Evolutionary conservation across 1,139 yeast genomes (phyloP).

Genomic region (Komagataea norvegica): DNA sequence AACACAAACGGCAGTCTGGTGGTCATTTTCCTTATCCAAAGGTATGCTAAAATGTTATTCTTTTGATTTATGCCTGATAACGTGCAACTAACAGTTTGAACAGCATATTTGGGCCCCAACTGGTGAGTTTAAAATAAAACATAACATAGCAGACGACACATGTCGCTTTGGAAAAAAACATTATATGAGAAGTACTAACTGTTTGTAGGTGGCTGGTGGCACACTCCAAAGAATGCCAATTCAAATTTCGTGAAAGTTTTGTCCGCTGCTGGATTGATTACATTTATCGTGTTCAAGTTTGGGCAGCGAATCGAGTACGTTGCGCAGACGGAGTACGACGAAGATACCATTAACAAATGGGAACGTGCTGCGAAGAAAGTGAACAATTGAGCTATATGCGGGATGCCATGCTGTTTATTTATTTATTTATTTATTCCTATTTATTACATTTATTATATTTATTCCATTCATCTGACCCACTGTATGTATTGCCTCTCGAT

Average conservation of each 20-base stretch:
- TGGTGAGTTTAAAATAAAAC: constrained; percentile 14
- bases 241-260: constrained; percentile 17
- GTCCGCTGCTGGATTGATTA: constrained; percentile 13
- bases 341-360: constrained; percentile 20
- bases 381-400: not conserved
- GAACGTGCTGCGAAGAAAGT: constrained; percentile 21
- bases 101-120: constrained; percentile 27
- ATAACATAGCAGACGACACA: not conserved
- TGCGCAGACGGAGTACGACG: constrained; percentile 19
- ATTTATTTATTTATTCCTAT: constrained; percentile 13
- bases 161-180: too few relatives aligned
- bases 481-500: too few relatives aligned
- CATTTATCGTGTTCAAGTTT: constrained; percentile 16
- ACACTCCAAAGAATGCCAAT: constrained; percentile 23
- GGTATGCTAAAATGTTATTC: constrained; percentile 14
- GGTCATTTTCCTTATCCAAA: constrained; percentile 24
- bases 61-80: not conserved
- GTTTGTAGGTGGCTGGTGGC: constrained; percentile 25
- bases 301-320: constrained; percentile 16
- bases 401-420: not conserved
- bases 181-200: too few relatives aligned
- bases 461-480: too few relatives aligned
- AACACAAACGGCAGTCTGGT: constrained; percentile 14
- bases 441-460: constrained; percentile 11
- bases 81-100: not conserved